Evolutionary conservation across 2,329 filamentous ascomycete genomes (phyloP).

Genomic region (Colletotrichum sp.): DNA sequence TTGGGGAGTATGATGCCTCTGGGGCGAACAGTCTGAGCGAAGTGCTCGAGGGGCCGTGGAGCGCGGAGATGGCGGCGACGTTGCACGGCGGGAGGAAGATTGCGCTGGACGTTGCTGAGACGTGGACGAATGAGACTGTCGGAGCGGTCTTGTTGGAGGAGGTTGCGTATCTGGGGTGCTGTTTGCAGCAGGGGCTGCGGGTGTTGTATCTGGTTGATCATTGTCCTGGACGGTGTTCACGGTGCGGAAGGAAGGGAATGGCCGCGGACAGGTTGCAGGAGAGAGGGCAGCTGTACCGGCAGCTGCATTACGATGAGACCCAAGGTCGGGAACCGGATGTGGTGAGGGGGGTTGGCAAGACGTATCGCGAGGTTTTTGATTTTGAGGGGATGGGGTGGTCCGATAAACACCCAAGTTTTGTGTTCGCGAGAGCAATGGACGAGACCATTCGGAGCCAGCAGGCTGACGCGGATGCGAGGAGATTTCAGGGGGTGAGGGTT

Average conservation of each 20-base stretch:
- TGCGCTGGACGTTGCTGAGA: slow-evolving; percentile 33
- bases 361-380: slow-evolving; percentile 36
- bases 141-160: slow-evolving; percentile 28
- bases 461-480: slow-evolving; percentile 9
- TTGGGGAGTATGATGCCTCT: slow-evolving; percentile 10
- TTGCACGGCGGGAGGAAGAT: slow-evolving; percentile 27
- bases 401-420: slow-evolving; percentile 29
- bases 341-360: slow-evolving; percentile 31
- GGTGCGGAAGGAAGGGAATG: slow-evolving; percentile 20
- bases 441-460: slow-evolving; percentile 35
- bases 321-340: slow-evolving; percentile 28
- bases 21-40: slow-evolving; percentile 13
- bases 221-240: slow-evolving; percentile 27
- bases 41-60: slow-evolving; percentile 33
- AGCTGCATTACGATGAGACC: slow-evolving; percentile 23
- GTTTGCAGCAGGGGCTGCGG: slow-evolving; percentile 30
- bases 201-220: slow-evolving; percentile 36
- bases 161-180: slow-evolving; percentile 31
- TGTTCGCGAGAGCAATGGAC: slow-evolving; percentile 32
- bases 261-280: slow-evolving; percentile 20
- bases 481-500: slow-evolving; percentile 29
- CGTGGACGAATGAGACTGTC: slow-evolving; percentile 19
- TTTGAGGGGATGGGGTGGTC: slow-evolving; percentile 35
- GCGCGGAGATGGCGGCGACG: slow-evolving; percentile 28
- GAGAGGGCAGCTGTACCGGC: slow-evolving; percentile 25